Conservation (phyloP, 148 eudicot genomes). For the Fagopyrum tataricum region DNA sequence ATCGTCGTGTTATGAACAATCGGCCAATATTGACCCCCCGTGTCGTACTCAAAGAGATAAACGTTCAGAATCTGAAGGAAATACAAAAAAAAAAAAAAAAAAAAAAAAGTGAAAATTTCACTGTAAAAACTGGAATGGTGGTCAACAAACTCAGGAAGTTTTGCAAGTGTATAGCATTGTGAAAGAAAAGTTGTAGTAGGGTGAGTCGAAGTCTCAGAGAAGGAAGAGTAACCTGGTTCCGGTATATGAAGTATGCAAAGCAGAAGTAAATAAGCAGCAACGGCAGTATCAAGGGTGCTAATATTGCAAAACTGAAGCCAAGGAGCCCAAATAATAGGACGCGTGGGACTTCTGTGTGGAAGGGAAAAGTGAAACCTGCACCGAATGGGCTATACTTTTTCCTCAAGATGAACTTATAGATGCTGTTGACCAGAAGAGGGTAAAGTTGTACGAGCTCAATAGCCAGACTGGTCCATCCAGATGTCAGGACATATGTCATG, state of each 20-base stretch:
- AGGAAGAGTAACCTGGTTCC: constrained; percentile 70
- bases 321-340: constrained; percentile 72
- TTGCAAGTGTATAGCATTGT: not conserved
- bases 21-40: constrained; percentile 86
- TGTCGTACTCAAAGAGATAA: constrained; percentile 67
- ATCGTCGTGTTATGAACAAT: constrained; percentile 62
- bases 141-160: not conserved
- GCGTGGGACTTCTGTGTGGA: constrained; percentile 93
- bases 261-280: constrained; percentile 77
- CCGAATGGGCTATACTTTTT: constrained; percentile 44
- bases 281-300: constrained; percentile 85
- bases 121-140: not conserved
- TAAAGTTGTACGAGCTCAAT: constrained; percentile 81
- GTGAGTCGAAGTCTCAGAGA: not conserved
- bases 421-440: constrained; percentile 56
- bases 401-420: constrained; percentile 41
- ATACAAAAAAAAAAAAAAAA: not conserved
- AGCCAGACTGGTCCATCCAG: constrained; percentile 98
- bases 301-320: constrained; percentile 61
- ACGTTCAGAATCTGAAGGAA: constrained; percentile 73
- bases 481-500: constrained; percentile 88
- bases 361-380: constrained; percentile 69
- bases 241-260: constrained; percentile 81
- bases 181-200: not conserved
- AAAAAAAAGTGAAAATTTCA: not conserved